phyloP scores from a whole-genome alignment of 2,329 filamentous ascomycete species.

The Beauveria brongniartii region DNA sequence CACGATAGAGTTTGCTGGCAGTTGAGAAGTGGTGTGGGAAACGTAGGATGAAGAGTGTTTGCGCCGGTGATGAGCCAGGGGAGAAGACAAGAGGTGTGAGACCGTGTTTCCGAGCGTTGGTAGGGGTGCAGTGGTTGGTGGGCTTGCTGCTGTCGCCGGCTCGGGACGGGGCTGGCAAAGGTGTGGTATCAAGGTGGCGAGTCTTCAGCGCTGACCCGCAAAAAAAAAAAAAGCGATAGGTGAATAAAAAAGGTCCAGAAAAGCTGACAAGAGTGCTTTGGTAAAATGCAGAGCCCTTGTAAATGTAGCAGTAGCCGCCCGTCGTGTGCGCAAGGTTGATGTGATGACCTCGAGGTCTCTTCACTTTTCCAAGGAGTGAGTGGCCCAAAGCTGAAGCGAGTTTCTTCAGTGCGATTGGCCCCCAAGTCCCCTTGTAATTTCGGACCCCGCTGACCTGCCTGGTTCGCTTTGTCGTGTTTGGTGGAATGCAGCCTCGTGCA shows the following conservation, averaged over 20 bases:
- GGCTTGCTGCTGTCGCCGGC: neutral
- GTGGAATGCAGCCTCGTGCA: neutral
- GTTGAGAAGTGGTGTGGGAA: neutral
- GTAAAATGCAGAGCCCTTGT: neutral
- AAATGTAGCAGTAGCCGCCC: neutral
- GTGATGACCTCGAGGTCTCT: neutral
- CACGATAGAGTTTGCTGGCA: neutral
- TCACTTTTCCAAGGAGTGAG: neutral
- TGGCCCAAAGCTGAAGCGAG: neutral
- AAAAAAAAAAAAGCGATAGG: neutral
- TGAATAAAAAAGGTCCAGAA: too few species aligned
- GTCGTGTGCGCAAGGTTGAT: neutral
- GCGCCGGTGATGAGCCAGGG: neutral
- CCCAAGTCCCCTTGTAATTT: slow-evolving; percentile 9
- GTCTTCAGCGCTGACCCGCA: neutral
- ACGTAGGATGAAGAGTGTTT: neutral
- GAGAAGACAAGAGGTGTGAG: neutral
- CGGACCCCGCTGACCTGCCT: neutral
- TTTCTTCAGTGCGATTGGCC: neutral
- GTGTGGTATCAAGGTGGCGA: too few species aligned
- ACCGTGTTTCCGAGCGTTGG: neutral
- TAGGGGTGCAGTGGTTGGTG: neutral
- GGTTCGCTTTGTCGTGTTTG: neutral
- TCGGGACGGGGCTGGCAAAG: neutral
- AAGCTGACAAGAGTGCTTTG: neutral